phyloP scores from a whole-genome alignment of 1,284 basidiomycete genomes.

The Cutaneotrichosporon sp. region DNA sequence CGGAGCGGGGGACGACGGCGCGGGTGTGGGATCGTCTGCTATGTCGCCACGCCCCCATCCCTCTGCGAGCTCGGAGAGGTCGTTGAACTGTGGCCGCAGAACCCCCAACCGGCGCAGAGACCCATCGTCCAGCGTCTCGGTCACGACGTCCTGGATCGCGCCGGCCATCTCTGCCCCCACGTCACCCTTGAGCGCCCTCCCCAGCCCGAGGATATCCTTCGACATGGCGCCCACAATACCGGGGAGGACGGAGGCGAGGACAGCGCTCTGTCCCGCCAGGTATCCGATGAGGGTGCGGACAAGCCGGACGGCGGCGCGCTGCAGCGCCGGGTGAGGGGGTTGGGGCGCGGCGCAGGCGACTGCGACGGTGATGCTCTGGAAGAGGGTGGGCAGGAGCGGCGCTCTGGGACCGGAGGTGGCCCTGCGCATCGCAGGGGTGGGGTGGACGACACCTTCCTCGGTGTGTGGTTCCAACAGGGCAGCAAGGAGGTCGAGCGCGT shows the following conservation, averaged over 20 bases:
- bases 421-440: conserved; percentile 58
- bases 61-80: conserved; percentile 44
- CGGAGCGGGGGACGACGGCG: conserved; percentile 21
- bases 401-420: conserved; percentile 52
- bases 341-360: conserved; percentile 58
- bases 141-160: conserved; percentile 58
- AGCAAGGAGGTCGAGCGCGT: conserved; percentile 36
- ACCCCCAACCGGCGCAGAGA: conserved; percentile 63
- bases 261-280: conserved; percentile 62
- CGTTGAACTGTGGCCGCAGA: conserved; percentile 58
- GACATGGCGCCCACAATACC: conserved; percentile 74
- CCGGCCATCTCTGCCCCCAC: conserved; percentile 60
- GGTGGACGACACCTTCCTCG: conserved; percentile 56
- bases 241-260: conserved; percentile 67
- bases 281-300: conserved; percentile 65
- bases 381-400: conserved; percentile 69
- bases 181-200: conserved; percentile 50
- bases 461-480: conserved; percentile 37
- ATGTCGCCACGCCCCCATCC: conserved; percentile 25
- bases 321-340: conserved; percentile 64
- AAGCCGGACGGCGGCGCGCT: conserved; percentile 65
- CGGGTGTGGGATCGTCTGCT: conserved; percentile 10
- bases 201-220: conserved; percentile 58
- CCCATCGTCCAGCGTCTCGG: conserved; percentile 60
- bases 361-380: conserved; percentile 75